phyloP scores from a whole-genome alignment of 2,329 filamentous ascomycete genomes.

The Dothideomycetidae sp. region DNA sequence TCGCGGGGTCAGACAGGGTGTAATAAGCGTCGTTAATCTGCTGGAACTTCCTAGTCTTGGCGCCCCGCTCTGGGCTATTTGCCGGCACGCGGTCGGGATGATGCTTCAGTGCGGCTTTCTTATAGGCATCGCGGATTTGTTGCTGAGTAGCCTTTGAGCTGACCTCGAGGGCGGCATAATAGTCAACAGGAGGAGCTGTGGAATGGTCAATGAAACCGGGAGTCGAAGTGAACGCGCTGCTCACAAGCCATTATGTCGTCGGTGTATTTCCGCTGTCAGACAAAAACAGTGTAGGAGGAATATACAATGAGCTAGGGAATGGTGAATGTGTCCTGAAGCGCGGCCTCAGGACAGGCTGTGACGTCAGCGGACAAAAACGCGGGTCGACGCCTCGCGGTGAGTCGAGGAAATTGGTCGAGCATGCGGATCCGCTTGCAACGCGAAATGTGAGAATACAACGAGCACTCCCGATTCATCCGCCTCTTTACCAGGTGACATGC shows the following conservation, averaged over 20 bases:
- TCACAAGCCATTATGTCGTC: background rate
- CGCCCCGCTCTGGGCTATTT: slow-evolving; percentile 67
- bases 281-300: too few species aligned
- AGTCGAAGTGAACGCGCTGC: slow-evolving; percentile 1
- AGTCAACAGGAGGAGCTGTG: slow-evolving; percentile 23
- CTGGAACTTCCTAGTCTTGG: slow-evolving; percentile 79
- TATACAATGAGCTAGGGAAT: too few species aligned
- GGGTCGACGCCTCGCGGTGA: too few species aligned
- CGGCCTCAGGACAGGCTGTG: too few species aligned
- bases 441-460: too few species aligned
- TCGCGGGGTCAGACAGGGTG: slow-evolving; percentile 63
- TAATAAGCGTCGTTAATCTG: slow-evolving; percentile 89
- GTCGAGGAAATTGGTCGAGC: too few species aligned
- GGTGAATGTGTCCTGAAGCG: too few species aligned
- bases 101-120: slow-evolving; percentile 78
- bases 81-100: slow-evolving; percentile 82
- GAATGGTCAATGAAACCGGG: background rate
- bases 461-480: too few species aligned
- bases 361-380: too few species aligned
- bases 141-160: slow-evolving; percentile 56
- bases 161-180: slow-evolving; percentile 24
- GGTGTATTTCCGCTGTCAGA: too few species aligned
- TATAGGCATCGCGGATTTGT: slow-evolving; percentile 89
- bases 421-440: too few species aligned
- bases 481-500: too few species aligned